These are phyloP conservation scores for Termitomyces sp. DNA, from an alignment of 768 basidiomycete species.

Conservation along the genomic window DNA sequence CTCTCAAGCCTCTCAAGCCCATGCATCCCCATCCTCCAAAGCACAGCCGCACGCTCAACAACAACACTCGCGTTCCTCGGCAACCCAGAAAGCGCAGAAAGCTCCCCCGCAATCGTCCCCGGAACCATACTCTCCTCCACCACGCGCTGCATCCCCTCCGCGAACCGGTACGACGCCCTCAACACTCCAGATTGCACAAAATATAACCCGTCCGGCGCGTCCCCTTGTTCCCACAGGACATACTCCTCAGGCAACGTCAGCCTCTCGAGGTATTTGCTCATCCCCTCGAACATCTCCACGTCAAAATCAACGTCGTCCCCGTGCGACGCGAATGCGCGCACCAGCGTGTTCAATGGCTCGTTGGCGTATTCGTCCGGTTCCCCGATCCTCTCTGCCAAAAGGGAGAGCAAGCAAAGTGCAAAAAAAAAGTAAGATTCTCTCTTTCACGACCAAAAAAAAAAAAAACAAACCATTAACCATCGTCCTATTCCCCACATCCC, in stretches of 20 bases:
- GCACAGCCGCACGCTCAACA: conserved; percentile 68
- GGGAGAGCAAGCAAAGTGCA: neutral
- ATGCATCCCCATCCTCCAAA: conserved; percentile 75
- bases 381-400: conserved; percentile 11
- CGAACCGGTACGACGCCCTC: conserved; percentile 77
- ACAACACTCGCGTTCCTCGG: conserved; percentile 82
- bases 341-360: conserved; percentile 74
- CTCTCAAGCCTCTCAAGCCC: conserved; percentile 58
- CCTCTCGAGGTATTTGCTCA: conserved; percentile 69
- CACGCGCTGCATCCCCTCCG: conserved; percentile 56
- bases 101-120: conserved; percentile 88
- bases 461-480: conserved; percentile 49
- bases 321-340: conserved; percentile 77
- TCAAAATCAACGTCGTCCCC: conserved; percentile 43
- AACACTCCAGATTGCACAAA: conserved; percentile 86
- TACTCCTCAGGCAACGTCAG: conserved; percentile 49
- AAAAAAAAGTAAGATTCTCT: too few species aligned
- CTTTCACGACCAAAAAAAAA: too few species aligned
- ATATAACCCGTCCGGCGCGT: conserved; percentile 78
- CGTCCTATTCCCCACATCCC: conserved; percentile 66
- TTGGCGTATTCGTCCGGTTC: conserved; percentile 27
- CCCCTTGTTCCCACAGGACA: conserved; percentile 75
- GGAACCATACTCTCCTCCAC: conserved; percentile 93
- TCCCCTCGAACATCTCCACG: conserved; percentile 44
- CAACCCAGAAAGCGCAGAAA: conserved; percentile 76